Base-by-base conservation (phyloP, 345 rosid genomes). In the Corchorus olitorius region DNA sequence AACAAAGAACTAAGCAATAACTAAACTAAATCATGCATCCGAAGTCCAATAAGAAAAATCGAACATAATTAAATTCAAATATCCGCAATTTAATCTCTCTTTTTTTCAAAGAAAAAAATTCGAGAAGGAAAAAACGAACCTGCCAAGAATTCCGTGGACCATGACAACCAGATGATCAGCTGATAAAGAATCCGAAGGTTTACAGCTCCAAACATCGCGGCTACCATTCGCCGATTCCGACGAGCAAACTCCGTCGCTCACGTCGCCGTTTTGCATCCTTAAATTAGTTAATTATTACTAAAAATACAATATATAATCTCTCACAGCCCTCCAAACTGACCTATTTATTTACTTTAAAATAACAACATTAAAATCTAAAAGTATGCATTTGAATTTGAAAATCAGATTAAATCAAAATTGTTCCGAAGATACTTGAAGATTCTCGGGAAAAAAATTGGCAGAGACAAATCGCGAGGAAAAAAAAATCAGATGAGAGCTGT, bases 91-190 rank as follows among this genome's bases (percentile, higher is more conserved):
- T n/a, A n/a, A n/a, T n/a, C n/a, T n/a, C n/a, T n/a, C 20, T 20
- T 58, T 11, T 22, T 56, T 17, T n/a, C 8, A 65, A 4, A 46
- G 2, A 46, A 58, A 20, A 58, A 22, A 0, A 8, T 39, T 58
- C 10, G 3, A 16, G 1, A 35, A n/a, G 2, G n/a, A 12, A 2
- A 14, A 37, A 35, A 54, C 19, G 7, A 75, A 92, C 99, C 98
- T 91, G 77, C 99, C 99, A n/a, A 94, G 88, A 69, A 97, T 97
- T 11, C 98, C 99, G 76, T 97, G 96, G 81, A 92, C 95, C 99
- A 92, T 90, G 79, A 97, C 82, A 22, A 97, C 97, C 71, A 97
- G 98, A 81, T 97, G 99, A 86, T 97, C 97, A 8, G 95, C 95
- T 8, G 94, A 83, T 49, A 88, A 83, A 76, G 93, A 76, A 76